Evolutionary conservation across 345 rosid genomes (phyloP).

Genomic region (Brassica rapa): DNA sequence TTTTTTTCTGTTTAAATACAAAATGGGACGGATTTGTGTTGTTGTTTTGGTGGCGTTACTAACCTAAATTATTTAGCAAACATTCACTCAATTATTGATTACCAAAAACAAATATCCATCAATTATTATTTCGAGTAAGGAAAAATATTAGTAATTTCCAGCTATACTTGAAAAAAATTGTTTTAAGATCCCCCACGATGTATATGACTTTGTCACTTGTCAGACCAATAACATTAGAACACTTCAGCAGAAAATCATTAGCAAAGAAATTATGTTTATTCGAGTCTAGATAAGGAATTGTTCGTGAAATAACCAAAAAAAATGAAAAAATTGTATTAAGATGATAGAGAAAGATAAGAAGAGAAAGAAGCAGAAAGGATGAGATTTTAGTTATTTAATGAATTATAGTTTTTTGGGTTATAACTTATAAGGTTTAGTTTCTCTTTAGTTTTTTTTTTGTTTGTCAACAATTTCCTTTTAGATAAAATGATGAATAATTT

Average conservation of each 20-base stretch:
- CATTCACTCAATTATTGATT: neutral
- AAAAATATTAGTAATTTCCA: neutral
- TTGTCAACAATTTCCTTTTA: no score
- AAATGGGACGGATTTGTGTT: neutral
- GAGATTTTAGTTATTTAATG: no score
- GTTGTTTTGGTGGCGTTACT: neutral
- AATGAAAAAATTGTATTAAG: no score
- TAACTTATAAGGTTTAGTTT: no score
- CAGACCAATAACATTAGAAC: neutral
- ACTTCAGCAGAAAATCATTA: neutral
- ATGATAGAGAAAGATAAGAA: no score
- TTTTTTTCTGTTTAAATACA: neutral
- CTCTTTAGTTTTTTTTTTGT: no score
- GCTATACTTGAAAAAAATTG: neutral
- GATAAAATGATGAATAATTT: neutral
- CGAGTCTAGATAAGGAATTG: neutral
- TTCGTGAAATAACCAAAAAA: no score
- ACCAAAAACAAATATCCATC: no score
- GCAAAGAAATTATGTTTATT: neutral
- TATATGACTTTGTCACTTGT: neutral
- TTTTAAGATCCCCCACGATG: neutral
- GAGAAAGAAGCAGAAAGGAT: no score
- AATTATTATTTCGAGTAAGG: neutral
- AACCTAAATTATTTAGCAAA: slow-evolving; percentile 2
- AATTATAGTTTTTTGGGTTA: no score